A percentile compares a stretch with the other conserved stretches of the same genome.
Conservation (phyloP, 495 filamentous ascomycete species). For the Penicillium steckii region DNA sequence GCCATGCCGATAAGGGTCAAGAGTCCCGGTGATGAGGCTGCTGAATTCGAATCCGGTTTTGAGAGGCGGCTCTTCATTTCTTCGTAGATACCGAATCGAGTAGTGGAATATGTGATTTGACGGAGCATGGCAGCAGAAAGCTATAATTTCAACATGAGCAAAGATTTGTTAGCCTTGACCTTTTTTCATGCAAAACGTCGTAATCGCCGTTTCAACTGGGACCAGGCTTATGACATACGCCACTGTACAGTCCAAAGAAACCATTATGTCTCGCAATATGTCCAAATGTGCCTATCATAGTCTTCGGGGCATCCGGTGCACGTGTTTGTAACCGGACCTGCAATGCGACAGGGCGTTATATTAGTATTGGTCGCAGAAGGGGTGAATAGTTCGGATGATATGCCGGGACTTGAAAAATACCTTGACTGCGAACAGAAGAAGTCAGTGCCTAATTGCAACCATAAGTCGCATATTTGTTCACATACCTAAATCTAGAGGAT, state of each 20-base stretch:
- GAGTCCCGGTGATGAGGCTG: slow-evolving; percentile 54
- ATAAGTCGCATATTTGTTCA: not conserved
- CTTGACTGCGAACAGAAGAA: slow-evolving; percentile 43
- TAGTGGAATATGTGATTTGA: slow-evolving; percentile 89
- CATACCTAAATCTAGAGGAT: slow-evolving; percentile 75
- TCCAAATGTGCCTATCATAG: slow-evolving; percentile 78
- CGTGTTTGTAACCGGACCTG: slow-evolving; percentile 89
- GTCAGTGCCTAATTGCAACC: slow-evolving; percentile 16
- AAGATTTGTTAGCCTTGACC: slow-evolving; percentile 11
- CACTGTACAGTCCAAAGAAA: slow-evolving; percentile 74
- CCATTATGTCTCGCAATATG: slow-evolving; percentile 70
- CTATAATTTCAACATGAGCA: slow-evolving; percentile 35
- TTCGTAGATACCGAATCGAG: slow-evolving; percentile 93
- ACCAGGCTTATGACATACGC: slow-evolving; percentile 49
- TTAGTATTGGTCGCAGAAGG: slow-evolving; percentile 10
- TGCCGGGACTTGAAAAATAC: slow-evolving; percentile 30
- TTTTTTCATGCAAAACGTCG: not conserved
- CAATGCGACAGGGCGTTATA: slow-evolving; percentile 13
- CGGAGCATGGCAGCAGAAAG: slow-evolving; percentile 89
- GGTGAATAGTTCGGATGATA: slow-evolving; percentile 5
- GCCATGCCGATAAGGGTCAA: slow-evolving; percentile 76
- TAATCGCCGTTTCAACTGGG: not conserved
- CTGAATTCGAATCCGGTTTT: slow-evolving; percentile 25
- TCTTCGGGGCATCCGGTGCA: slow-evolving; percentile 60
- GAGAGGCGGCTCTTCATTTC: slow-evolving; percentile 74